Percentiles rank a stretch among this genome's conserved stretches.
These are phyloP conservation scores for Xylaria sp. DNA, from an alignment of 2,329 filamentous ascomycete genomes.

Conservation along the genomic window DNA sequence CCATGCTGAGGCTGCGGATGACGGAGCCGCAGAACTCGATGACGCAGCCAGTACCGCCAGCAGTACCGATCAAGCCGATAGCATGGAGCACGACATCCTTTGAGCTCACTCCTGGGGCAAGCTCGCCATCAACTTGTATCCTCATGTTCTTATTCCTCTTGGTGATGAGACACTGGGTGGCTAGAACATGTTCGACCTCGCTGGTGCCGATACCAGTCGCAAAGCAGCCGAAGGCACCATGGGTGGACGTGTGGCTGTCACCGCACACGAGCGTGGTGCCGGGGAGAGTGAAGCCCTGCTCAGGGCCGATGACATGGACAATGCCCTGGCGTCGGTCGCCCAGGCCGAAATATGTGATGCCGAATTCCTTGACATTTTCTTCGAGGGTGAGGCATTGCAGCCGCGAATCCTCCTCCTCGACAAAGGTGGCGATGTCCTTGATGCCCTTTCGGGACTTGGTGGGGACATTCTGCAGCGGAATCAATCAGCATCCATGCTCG, in stretches of 20 bases:
- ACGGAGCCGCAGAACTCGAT: conserved; percentile 98
- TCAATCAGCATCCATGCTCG: conserved; percentile 24
- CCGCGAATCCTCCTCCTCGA: conserved; percentile 92
- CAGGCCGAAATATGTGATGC: conserved; percentile 96
- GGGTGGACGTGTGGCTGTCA: conserved; percentile 97
- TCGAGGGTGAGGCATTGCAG: conserved; percentile 95
- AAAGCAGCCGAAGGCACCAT: conserved; percentile 93
- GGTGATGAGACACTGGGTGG: conserved; percentile 94
- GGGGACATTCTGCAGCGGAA: conserved; percentile 79
- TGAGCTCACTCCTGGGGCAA: conserved; percentile 90
- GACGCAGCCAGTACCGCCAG: conserved; percentile 91
- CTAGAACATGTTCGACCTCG: conserved; percentile 97
- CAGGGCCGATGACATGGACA: conserved; percentile 96
- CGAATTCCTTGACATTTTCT: conserved; percentile 96
- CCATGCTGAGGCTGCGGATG: conserved; percentile 90
- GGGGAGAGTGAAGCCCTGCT: conserved; percentile 98
- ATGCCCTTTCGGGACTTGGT: conserved; percentile 90
- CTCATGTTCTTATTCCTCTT: conserved; percentile 99
- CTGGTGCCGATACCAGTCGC: conserved; percentile 98
- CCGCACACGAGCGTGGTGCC: conserved; percentile 97
- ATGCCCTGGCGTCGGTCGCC: conserved; percentile 97
- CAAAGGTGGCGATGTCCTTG: conserved; percentile 93
- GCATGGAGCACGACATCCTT: conserved; percentile 95
- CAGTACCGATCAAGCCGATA: conserved; percentile 94
- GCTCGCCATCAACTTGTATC: conserved; percentile 91